Conservation (phyloP, 1,284 basidiomycete species). For the Tilletia caries region DNA sequence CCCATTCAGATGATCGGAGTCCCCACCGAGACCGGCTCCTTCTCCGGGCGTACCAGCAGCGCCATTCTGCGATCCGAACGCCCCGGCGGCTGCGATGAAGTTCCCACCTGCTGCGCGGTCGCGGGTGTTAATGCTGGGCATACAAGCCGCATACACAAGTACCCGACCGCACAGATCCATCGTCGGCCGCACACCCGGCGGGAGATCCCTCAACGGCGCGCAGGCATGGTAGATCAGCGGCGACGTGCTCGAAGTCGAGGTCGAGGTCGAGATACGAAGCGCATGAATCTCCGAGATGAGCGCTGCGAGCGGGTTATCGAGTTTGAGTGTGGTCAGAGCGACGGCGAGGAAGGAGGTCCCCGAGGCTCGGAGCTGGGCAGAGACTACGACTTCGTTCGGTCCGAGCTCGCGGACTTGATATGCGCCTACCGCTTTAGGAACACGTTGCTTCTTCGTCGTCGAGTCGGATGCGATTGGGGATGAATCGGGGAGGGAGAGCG, state of each 20-base stretch:
- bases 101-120: not conserved
- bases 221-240: not conserved
- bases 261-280: not conserved
- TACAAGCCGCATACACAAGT: not conserved
- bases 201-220: not conserved
- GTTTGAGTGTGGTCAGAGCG: not conserved
- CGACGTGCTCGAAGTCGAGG: not conserved
- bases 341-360: not conserved
- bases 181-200: not conserved
- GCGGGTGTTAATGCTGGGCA: not conserved
- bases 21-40: too few relatives aligned
- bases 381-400: not conserved
- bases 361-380: not conserved
- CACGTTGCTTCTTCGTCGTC: not conserved
- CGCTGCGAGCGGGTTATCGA: not conserved
- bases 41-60: not conserved
- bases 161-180: not conserved
- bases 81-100: not conserved
- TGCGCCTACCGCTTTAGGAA: not conserved
- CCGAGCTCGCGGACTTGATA: not conserved
- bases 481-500: not conserved
- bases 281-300: not conserved
- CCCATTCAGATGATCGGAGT: too few relatives aligned
- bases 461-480: not conserved
- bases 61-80: not conserved